Evolutionary conservation across 108 stramenopile genomes (phyloP).

Genomic region (Pseudonitzschia multiseries): DNA sequence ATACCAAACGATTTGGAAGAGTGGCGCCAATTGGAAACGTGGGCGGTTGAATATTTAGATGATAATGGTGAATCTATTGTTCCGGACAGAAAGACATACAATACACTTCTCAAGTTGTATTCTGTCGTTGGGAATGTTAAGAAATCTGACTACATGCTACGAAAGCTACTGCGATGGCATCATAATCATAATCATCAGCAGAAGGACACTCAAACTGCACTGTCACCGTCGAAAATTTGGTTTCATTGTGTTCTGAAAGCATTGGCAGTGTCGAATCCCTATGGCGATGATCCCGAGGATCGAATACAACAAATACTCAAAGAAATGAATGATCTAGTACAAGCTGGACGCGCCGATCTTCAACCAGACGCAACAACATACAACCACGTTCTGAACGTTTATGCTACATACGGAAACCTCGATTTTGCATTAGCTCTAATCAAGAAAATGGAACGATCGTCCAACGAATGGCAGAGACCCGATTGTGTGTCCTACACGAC

Average conservation of each 20-base stretch:
- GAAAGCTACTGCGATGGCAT: conserved; percentile 9
- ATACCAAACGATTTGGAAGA: conserved; percentile 1
- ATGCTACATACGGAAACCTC: neutral
- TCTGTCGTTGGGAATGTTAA: conserved; percentile 4
- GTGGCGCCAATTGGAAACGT: conserved; percentile 11
- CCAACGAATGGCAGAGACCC: neutral
- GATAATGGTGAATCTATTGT: neutral
- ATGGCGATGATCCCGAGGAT: neutral
- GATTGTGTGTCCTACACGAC: conserved; percentile 27
- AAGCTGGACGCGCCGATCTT: neutral
- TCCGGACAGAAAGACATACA: conserved; percentile 26
- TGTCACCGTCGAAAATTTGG: conserved; percentile 10
- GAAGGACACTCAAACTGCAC: neutral
- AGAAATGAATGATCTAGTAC: conserved; percentile 4
- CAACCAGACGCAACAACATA: conserved; percentile 17
- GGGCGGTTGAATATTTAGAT: conserved; percentile 17
- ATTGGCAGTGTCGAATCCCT: neutral
- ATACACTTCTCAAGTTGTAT: conserved; percentile 20
- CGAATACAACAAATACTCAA: neutral
- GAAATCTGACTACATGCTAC: conserved; percentile 20
- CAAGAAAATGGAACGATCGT: neutral
- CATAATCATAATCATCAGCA: neutral
- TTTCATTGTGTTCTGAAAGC: conserved; percentile 27
- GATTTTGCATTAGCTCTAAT: neutral
- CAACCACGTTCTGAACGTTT: conserved; percentile 16